These are phyloP conservation scores for Stentor coeruleus DNA, from an alignment of 73 alveolate species.

Conservation along the genomic window DNA sequence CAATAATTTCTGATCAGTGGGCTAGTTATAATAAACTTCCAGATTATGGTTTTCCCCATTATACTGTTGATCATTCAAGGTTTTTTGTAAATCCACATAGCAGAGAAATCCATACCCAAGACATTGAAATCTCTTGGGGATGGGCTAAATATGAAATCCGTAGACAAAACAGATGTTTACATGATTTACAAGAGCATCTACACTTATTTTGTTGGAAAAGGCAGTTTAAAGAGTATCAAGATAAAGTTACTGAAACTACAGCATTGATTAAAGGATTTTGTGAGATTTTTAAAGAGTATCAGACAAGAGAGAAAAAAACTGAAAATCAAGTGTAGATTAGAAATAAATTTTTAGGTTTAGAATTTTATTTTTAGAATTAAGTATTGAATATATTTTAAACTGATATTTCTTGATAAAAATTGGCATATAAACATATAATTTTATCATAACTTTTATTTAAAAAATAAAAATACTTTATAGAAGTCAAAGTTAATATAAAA, in stretches of 20 bases:
- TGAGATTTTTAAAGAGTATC: conserved; percentile 14
- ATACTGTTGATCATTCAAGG: conserved; percentile 31
- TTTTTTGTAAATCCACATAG: conserved; percentile 16
- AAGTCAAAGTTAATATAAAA: no score
- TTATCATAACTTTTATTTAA: no score
- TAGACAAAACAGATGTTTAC: neutral
- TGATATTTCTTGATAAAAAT: no score
- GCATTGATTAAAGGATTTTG: conserved; percentile 3
- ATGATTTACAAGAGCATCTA: conserved; percentile 1
- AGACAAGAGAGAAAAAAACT: neutral
- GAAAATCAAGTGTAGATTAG: no score
- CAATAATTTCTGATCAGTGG: conserved; percentile 31
- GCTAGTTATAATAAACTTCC: conserved; percentile 25
- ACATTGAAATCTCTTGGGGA: conserved; percentile 29
- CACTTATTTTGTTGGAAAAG: conserved; percentile 25
- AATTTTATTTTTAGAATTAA: no score
- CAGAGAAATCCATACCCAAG: conserved; percentile 30
- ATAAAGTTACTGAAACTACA: neutral
- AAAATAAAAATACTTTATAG: no score
- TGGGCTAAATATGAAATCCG: conserved; percentile 26
- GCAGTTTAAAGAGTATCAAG: conserved; percentile 14
- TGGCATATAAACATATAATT: no score
- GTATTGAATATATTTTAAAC: no score
- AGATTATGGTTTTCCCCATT: conserved; percentile 27
- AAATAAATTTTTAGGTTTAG: no score